A percentile compares a stretch with the other conserved stretches of the same genome.
Conservation (phyloP, 805 yeast genomes). For the Pichia kluyveri region DNA sequence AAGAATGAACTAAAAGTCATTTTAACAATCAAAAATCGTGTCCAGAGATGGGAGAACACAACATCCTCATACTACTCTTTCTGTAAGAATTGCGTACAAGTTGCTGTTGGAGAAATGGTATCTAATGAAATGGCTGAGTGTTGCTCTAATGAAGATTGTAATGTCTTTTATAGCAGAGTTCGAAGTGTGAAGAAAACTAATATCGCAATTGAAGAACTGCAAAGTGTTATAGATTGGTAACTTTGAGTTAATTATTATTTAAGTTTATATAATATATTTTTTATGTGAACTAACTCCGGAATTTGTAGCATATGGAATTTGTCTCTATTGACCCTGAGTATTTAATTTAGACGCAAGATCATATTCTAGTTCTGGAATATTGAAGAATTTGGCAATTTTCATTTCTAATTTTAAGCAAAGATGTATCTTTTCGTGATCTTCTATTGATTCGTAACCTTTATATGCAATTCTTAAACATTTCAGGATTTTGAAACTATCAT, state of each 20-base stretch:
- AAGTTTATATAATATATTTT: no score
- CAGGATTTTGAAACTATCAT: slow-evolving; percentile 24
- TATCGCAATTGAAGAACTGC: slow-evolving; percentile 2
- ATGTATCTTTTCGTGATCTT: slow-evolving; percentile 30
- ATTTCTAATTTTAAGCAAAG: slow-evolving; percentile 33
- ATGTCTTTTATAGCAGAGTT: slow-evolving; percentile 46
- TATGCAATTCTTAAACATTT: slow-evolving; percentile 35
- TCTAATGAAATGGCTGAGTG: slow-evolving; percentile 16
- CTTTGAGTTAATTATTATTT: no score
- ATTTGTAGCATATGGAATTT: not conserved
- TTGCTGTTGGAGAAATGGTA: slow-evolving; percentile 24
- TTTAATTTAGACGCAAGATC: not conserved
- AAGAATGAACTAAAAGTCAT: slow-evolving; percentile 29
- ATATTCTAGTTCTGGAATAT: not conserved
- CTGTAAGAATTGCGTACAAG: slow-evolving; percentile 27
- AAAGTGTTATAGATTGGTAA: slow-evolving; percentile 18
- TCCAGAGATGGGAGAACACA: slow-evolving; percentile 21
- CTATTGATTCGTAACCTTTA: slow-evolving; percentile 32
- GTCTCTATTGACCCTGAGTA: not conserved
- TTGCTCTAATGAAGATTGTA: slow-evolving; percentile 61
- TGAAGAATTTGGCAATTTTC: slow-evolving; percentile 23
- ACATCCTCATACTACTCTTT: slow-evolving; percentile 17
- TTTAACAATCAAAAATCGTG: slow-evolving; percentile 22
- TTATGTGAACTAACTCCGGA: no score
- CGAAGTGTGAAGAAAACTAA: slow-evolving; percentile 29